Evolutionary conservation across 176 grass and related monocot species (phyloP).

Genomic region (Neostapfia colusana): DNA sequence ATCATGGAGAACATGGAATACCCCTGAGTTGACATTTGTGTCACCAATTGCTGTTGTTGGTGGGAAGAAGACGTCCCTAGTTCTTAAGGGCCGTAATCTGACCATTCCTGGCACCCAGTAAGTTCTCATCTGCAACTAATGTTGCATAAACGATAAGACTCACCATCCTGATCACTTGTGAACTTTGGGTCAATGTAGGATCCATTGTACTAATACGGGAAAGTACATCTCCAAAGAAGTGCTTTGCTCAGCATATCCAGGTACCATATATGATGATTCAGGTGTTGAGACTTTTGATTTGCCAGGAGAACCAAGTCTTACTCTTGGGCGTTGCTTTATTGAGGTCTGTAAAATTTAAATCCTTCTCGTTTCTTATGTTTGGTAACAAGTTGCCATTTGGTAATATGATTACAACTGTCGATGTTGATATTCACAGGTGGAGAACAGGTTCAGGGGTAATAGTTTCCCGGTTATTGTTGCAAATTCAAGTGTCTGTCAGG

Average conservation of each 20-base stretch:
- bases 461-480: constrained; percentile 91
- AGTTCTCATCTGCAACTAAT: constrained; percentile 33
- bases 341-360: constrained; percentile 53
- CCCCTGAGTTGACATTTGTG: constrained; percentile 85
- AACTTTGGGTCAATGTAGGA: constrained; percentile 56
- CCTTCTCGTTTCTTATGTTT: neutral
- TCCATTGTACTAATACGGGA: constrained; percentile 79
- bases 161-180: neutral
- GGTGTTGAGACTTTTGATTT: constrained; percentile 88
- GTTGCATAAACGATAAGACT: neutral
- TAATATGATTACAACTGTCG: constrained; percentile 39
- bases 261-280: constrained; percentile 99
- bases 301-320: constrained; percentile 60
- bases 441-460: constrained; percentile 97
- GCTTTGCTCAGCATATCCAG: constrained; percentile 79
- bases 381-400: constrained; percentile 9
- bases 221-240: constrained; percentile 95
- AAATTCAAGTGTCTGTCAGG: constrained; percentile 65
- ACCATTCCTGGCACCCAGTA: constrained; percentile 93
- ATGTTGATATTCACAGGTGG: constrained; percentile 66
- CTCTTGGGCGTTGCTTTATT: constrained; percentile 81
- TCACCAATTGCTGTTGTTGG: constrained; percentile 88
- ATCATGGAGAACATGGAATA: constrained; percentile 95
- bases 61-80: constrained; percentile 65
- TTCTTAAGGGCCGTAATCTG: constrained; percentile 91